Evolutionary conservation across 2,329 filamentous ascomycete species (phyloP), one percentile per base, ranked within the genome.

Genomic region (Sporothrix brasiliensis): DNA sequence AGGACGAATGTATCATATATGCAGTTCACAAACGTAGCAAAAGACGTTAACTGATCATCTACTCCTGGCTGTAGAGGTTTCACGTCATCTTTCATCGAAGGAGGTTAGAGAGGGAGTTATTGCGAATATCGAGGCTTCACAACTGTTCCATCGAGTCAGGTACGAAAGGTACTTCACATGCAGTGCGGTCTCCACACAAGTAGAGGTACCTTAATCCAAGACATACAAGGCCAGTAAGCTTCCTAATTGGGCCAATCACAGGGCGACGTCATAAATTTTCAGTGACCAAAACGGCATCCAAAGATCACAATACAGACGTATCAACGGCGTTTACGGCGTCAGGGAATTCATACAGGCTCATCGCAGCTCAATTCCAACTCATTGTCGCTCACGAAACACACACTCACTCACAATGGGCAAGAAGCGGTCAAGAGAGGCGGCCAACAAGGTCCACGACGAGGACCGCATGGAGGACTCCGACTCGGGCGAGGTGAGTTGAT

Each of bases 381-480:
- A 10, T 10, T 5, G 6, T 13, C 30, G 9, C 11, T 44, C 39
- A 61, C 21, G 54, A 2, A 13, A 10, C 19, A 44, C 21, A 56
- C 24, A 69, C 52, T 54, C 24, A 27, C 6, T 16, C 21, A 70
- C 21, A 30, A 80, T 80, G 79, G 78, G 75, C 13, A 80, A 79
- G 72, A 80, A 80, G 69, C 74, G 79, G 44, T 72, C 78, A 73
- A 79, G 79, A 78, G 78, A 80, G 24, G 75, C 75, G 50, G 78
- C 78, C 65, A 76, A 73, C 56, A 76, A 77, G 71, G 70, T 70
- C 65, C 69, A 73, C 39, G 72, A 74, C n/a, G 74, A 75, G 58
- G 75, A 79, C 60, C 77, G 75, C 72, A 79, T 79, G 75, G 81
- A 83, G 72, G 84, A 84, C 77, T 85, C 84, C 19, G 85, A 87